These are phyloP conservation scores for Tuber magnatum DNA, from an alignment of 495 filamentous ascomycete genomes.

Conservation along the genomic window DNA sequence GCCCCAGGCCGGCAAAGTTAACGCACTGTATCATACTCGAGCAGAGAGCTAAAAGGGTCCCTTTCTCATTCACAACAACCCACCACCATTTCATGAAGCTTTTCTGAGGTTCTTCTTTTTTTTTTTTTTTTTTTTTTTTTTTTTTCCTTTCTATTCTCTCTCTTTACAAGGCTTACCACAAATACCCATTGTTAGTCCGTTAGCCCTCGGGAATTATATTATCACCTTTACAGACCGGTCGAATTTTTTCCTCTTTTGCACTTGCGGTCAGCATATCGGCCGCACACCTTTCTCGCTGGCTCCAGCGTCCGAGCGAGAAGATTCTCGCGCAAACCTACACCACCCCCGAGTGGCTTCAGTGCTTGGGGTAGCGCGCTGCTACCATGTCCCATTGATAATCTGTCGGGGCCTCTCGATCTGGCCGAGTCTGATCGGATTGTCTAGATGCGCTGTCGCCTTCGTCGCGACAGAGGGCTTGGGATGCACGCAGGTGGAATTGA, in stretches of 20 bases:
- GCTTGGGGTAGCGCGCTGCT: slow-evolving; percentile 55
- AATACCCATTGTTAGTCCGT: background rate
- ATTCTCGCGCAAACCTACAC: slow-evolving; percentile 39
- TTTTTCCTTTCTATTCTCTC: background rate
- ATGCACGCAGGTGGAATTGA: slow-evolving; percentile 52
- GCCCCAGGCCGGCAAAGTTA: background rate
- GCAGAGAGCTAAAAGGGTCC: background rate
- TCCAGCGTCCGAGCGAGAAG: slow-evolving; percentile 32
- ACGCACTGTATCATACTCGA: too few species aligned
- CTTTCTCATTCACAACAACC: background rate
- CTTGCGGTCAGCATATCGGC: slow-evolving; percentile 3
- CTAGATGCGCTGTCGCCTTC: slow-evolving; percentile 28
- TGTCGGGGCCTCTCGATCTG: slow-evolving; percentile 50
- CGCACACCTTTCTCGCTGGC: slow-evolving; percentile 19
- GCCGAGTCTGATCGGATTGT: slow-evolving; percentile 38
- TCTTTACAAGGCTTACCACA: background rate
- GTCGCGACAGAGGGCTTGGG: slow-evolving; percentile 26
- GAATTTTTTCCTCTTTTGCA: background rate
- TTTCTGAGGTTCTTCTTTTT: background rate
- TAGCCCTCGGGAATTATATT: background rate
- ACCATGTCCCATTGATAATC: slow-evolving; percentile 57
- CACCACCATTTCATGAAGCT: background rate
- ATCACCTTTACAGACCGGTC: background rate
- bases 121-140: background rate
- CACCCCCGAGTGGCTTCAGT: slow-evolving; percentile 61